Base-by-base conservation (phyloP, 2,329 filamentous ascomycete genomes). In the Dissoconium aciculare region DNA sequence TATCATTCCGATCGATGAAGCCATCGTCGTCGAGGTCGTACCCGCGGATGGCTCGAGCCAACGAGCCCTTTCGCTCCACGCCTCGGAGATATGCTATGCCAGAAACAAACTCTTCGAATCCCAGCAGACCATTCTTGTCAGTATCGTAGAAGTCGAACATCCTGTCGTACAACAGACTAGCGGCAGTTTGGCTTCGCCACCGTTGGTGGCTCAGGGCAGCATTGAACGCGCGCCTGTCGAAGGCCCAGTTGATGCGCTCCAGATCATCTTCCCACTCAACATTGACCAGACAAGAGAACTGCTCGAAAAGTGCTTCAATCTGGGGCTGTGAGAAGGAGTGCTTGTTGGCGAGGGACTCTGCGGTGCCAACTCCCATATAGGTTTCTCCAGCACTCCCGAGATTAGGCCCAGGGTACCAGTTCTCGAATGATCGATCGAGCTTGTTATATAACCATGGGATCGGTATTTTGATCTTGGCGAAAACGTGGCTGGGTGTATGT, bases 141-240 rank as follows among this genome's bases (percentile, higher is more conserved):
- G 76, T 80, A 55, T 98, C 89, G 54, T 94, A 98, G 54, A 94
- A 94, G 30, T 80, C 73, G 57, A 95, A 98, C 70, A 94, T 89
- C 43, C 89, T 78, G 53, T 98, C 87, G 50, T 92, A 89, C 36
- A 98, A 81, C 10, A 93, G 69, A 51, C 91, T 94, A 1, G 87
- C 82, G 1, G 78, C 69, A 8, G 78, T 73, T 33, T 83, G 76
- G n/a, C 79, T 79, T 3, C 83, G 82, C 46, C 52, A 52, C 11
- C 39, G 41, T 8, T 49, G 43, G 6, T 41, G 44, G 5, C 91
- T 76, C 37, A 95, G 74, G 44, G 84, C 92, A 28, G 80, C 74
- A 51, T 94, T 83, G 56, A 98, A 98, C 0, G 83, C 92, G 54
- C 78, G 79, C 37, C 84, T 74, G 51, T 95, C 85, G 63, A 95